Evolutionary conservation across 2,329 filamentous ascomycete species (phyloP), one percentile per base, ranked within the genome.

Genomic region (Hypoxylon sp.): DNA sequence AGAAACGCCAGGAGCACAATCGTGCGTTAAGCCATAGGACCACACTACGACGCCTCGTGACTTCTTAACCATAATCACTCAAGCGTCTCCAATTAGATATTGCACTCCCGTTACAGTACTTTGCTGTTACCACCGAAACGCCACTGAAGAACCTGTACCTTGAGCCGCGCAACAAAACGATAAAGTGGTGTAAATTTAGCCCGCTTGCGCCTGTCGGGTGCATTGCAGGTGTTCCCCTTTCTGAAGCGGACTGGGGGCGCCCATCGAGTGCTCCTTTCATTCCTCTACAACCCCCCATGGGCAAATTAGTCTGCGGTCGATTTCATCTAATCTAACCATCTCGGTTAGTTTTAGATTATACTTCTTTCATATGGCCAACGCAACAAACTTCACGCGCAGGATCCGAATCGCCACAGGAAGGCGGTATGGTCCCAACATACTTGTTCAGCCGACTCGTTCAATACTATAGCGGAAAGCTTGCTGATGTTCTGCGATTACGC

Each of bases 1-100:
- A 59, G 50, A 63, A 60, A 66, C 53, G 24, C 28, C 49, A 50
- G 49, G 52, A 57, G 20, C 26, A 40, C 26, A 18, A 36, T 36
- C 26, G 26, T 53, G n/a, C 48, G 14, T 57, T 61, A 57, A 26
- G 26, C 45, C 26, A 49, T 22, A 40, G n/a, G n/a, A 11, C 36
- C 36, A 40, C 36, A 20, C 30, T n/a, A 38, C 52, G 42, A 61
- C 52, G 49, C 42, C 48, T 51, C 44, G 32, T 60, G 45, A 33
- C 48, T 42, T 44, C 48, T 42, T 44, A 59, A 54, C 40, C 30
- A 38, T 36, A 45, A 55, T 44, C 26, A 38, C 16, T 45, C 28
- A 52, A 52, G 56, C 49, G 30, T 32, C 16, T 40, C 20, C 14
- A 16, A 28, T 52, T 48, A 18, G 30, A 26, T 16, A 54, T 36